Percentiles rank a stretch among this genome's conserved stretches.
phyloP scores from a whole-genome alignment of 2,329 filamentous ascomycete genomes.

The Chaetomium sp. region DNA sequence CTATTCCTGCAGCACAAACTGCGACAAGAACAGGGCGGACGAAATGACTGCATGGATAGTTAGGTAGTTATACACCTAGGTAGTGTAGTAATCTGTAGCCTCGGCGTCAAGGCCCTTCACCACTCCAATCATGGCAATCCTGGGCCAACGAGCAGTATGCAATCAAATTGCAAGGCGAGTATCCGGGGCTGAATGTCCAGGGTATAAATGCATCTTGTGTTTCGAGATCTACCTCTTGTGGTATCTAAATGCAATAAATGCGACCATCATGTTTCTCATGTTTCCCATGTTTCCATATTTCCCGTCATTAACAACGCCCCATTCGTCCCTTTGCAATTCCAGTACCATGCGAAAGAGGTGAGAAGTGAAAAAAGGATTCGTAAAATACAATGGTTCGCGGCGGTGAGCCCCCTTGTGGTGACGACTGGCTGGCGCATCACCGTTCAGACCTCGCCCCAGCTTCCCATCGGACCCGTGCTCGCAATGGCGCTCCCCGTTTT shows the following conservation, averaged over 20 bases:
- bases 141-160: not conserved
- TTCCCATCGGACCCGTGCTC: slow-evolving; percentile 68
- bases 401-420: not conserved
- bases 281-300: too few species aligned
- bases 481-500: slow-evolving; percentile 74
- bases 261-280: not conserved
- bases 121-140: too few species aligned
- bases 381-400: slow-evolving; percentile 15
- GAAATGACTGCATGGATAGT: slow-evolving; percentile 17
- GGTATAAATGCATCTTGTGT: slow-evolving; percentile 13
- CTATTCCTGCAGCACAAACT: not conserved
- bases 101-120: not conserved
- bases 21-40: slow-evolving; percentile 21
- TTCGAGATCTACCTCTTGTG: slow-evolving; percentile 14
- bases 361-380: not conserved
- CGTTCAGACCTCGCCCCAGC: slow-evolving; percentile 71
- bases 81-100: not conserved
- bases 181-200: not conserved
- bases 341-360: not conserved
- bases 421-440: slow-evolving; percentile 5
- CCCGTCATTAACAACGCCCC: slow-evolving; percentile 16
- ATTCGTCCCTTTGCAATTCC: not conserved
- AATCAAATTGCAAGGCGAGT: slow-evolving; percentile 13
- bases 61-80: too few species aligned
- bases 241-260: slow-evolving; percentile 17